A percentile compares a stretch with the other conserved stretches of the same genome.
These are phyloP conservation scores for Mikania micrantha DNA, from an alignment of 129 eudicot genomes.

Conservation along the genomic window DNA sequence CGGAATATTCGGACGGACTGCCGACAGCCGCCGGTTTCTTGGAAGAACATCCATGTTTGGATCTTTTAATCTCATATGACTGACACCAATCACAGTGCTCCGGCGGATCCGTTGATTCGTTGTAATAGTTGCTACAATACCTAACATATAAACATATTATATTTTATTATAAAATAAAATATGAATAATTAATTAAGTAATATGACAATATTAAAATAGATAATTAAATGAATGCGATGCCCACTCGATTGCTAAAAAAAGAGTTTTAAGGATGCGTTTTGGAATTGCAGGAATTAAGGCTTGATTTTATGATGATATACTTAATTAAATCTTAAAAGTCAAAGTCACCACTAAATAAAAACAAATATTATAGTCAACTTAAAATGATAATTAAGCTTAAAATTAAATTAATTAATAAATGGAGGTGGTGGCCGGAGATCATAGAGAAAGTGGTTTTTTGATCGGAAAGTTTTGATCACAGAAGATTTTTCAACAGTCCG, in stretches of 20 bases:
- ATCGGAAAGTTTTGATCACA: neutral
- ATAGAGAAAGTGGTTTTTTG: neutral
- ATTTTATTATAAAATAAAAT: neutral
- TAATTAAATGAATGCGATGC: constrained; percentile 16
- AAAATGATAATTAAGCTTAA: constrained; percentile 9
- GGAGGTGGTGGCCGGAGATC: neutral
- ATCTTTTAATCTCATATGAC: constrained; percentile 35
- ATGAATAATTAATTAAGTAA: neutral
- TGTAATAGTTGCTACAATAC: constrained; percentile 83
- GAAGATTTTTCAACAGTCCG: too few relatives aligned
- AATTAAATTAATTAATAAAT: neutral
- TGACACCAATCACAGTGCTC: constrained; percentile 76
- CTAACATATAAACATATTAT: constrained; percentile 12
- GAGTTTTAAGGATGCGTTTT: constrained; percentile 26
- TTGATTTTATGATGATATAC: constrained; percentile 19
- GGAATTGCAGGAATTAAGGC: constrained; percentile 27
- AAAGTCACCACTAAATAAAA: constrained; percentile 2
- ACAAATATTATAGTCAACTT: constrained; percentile 2
- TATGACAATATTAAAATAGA: neutral
- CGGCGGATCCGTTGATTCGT: constrained; percentile 40
- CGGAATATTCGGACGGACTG: constrained; percentile 31
- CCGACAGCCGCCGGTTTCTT: constrained; percentile 26
- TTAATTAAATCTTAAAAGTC: constrained; percentile 24
- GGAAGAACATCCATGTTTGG: constrained; percentile 34
- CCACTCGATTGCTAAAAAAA: constrained; percentile 28